Conservation (phyloP, 2,329 filamentous ascomycete genomes). For the Alternaria sp. region DNA sequence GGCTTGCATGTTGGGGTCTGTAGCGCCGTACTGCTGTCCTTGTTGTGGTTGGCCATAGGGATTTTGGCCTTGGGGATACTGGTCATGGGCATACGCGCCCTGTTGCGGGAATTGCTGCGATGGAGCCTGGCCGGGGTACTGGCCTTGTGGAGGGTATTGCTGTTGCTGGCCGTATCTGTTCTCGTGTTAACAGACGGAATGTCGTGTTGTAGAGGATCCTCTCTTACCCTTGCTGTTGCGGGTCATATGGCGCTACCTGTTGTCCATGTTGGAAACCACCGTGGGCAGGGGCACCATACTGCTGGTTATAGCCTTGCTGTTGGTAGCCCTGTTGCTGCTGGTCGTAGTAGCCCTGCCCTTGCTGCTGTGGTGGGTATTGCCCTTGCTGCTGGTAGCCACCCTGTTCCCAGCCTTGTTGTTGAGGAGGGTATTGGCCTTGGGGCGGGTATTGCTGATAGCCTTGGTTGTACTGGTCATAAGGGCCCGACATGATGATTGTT, state of each 20-base stretch:
- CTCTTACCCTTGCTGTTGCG: slow-evolving; percentile 50
- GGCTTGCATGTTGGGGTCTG: slow-evolving; percentile 56
- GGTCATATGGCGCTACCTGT: slow-evolving; percentile 43
- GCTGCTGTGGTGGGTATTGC: slow-evolving; percentile 44
- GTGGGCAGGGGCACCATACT: slow-evolving; percentile 58
- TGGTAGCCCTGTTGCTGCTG: slow-evolving; percentile 43
- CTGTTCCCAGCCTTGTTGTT: slow-evolving; percentile 45
- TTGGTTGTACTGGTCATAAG: slow-evolving; percentile 59
- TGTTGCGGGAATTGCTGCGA: slow-evolving; percentile 54
- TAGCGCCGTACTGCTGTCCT: slow-evolving; percentile 54
- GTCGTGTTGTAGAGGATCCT: not conserved
- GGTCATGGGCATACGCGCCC: slow-evolving; percentile 51
- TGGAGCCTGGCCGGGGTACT: slow-evolving; percentile 46
- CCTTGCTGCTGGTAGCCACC: slow-evolving; percentile 41
- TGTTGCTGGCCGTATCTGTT: slow-evolving; percentile 38
- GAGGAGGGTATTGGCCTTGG: slow-evolving; percentile 43
- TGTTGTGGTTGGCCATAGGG: slow-evolving; percentile 45
- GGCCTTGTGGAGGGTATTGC: slow-evolving; percentile 26
- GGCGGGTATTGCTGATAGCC: slow-evolving; percentile 50
- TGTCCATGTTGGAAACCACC: slow-evolving; percentile 62
- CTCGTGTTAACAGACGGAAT: slow-evolving; percentile 17
- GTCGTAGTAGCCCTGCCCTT: slow-evolving; percentile 43
- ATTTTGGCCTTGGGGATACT: slow-evolving; percentile 47
- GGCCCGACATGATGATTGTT: slow-evolving; percentile 59
- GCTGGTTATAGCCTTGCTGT: slow-evolving; percentile 42